phyloP scores from a whole-genome alignment of 2,329 filamentous ascomycete species.

The Lasiodiplodia sp. region DNA sequence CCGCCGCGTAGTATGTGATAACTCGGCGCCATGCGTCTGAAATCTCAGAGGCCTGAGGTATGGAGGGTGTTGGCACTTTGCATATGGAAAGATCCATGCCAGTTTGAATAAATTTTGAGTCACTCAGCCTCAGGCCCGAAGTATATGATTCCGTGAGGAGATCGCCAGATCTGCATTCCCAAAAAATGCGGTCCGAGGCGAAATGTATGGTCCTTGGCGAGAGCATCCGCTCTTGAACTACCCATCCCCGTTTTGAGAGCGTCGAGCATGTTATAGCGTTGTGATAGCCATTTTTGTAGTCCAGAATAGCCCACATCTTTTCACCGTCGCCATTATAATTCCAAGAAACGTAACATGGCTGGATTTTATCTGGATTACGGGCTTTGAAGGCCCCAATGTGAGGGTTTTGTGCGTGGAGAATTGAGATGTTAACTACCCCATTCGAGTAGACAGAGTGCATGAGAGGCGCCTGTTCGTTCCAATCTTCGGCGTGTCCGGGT shows the following conservation, averaged over 20 bases:
- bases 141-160: not conserved
- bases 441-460: not conserved
- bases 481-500: not conserved
- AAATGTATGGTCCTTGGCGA: not conserved
- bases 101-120: too few relatives aligned
- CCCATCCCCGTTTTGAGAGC: not conserved
- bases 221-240: not conserved
- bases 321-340: accelerated
- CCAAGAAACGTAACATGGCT: not conserved
- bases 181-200: not conserved
- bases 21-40: too few relatives aligned
- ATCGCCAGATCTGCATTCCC: not conserved
- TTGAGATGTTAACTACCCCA: not conserved
- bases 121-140: too few relatives aligned
- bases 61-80: too few relatives aligned
- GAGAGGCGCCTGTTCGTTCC: not conserved
- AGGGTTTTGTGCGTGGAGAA: not conserved
- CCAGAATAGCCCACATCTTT: not conserved
- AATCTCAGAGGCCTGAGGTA: too few relatives aligned
- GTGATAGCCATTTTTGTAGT: not conserved
- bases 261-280: not conserved
- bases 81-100: too few relatives aligned
- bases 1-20: too few relatives aligned
- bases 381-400: not conserved
- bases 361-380: not conserved